Conservation (phyloP, 2,329 filamentous ascomycete species). For the Phialemoniopsis sp. region DNA sequence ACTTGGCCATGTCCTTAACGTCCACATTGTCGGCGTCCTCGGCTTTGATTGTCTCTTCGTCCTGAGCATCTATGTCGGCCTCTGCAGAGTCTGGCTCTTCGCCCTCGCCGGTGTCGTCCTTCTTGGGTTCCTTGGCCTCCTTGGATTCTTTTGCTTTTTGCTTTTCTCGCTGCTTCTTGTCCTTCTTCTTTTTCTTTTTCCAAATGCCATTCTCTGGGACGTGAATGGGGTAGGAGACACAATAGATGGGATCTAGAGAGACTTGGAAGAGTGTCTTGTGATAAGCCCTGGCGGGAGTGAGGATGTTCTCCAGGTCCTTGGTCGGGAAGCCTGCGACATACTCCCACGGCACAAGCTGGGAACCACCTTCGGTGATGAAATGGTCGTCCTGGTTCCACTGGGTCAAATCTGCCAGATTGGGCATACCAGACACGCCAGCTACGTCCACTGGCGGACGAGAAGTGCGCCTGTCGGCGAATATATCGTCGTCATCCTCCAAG, state of each 20-base stretch:
- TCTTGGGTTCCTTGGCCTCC: constrained; percentile 9
- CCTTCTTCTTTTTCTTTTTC: constrained; percentile 56
- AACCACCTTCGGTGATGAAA: constrained; percentile 48
- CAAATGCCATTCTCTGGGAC: constrained; percentile 74
- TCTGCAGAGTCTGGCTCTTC: constrained; percentile 13
- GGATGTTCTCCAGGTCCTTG: constrained; percentile 74
- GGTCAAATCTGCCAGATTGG: constrained; percentile 32
- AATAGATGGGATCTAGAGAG: constrained; percentile 73
- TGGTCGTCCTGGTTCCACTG: constrained; percentile 51
- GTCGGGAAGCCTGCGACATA: constrained; percentile 69
- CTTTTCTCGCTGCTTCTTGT: constrained; percentile 22
- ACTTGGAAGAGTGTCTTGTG: constrained; percentile 82
- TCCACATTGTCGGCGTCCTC: constrained; percentile 17
- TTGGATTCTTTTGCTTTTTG: constrained; percentile 23
- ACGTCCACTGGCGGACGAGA: constrained; percentile 28
- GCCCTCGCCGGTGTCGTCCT: constrained; percentile 14
- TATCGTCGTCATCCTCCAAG: constrained; percentile 47
- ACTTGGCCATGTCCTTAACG: constrained; percentile 20
- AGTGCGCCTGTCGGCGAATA: constrained; percentile 38
- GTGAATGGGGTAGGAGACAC: constrained; percentile 80
- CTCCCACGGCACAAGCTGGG: constrained; percentile 64
- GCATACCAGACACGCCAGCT: constrained; percentile 21
- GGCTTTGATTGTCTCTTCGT: constrained; percentile 5
- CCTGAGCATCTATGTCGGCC: constrained; percentile 17
- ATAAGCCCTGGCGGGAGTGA: constrained; percentile 71